Base-by-base conservation (phyloP, 2,329 filamentous ascomycete genomes). In the Scedosporium boydii region DNA sequence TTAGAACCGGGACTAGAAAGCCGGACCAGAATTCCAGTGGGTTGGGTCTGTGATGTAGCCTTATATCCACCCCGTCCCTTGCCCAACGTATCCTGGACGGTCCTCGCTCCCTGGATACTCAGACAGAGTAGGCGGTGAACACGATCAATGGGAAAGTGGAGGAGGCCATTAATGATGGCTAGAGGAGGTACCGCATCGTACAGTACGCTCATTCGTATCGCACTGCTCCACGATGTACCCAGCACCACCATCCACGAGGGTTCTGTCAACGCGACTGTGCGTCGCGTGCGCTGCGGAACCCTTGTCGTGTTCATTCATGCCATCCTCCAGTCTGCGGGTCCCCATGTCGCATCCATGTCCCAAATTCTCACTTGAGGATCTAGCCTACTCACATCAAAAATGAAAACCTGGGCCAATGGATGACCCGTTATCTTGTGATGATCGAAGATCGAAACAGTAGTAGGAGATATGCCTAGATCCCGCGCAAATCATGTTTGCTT, bases 1-100 rank as follows among this genome's bases (percentile, higher is more conserved):
- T 68, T 70, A 75, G 67, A 70, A 68, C 79, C 77, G 78, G 76
- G 72, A 68, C 79, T 79, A 81, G 73, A 70, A 73, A 74, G 70
- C 72, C 59, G 69, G 73, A 69, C 71, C 71, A 76, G 73, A 71
- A 71, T 71, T 71, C 65, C 67, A 68, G 73, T 72, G 71, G 74
- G 70, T 71, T 56, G 59, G 59, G 48, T 61, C 59, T 51, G 48
- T 61, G 59, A 61, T 48, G 59, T 42, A 23, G 23, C 44, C 18
- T 23, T 55, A 55, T 14, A 23, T n/a, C 18, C 18, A 23, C 58
- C 34, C 34, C 34, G 18, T 46, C 23, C 21, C n/a, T 21, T 48
- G 16, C 44, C 44, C 18, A 18, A n/a, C 3, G 14, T 21, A 18
- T 48, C n/a, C 44, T 48, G 14, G 18, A 48, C n/a, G 6, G 16